Percentiles rank a stretch among this genome's conserved stretches.
These are phyloP conservation scores for Xerocomellus chrysenteron DNA, from an alignment of 768 basidiomycete genomes.

Conservation along the genomic window DNA sequence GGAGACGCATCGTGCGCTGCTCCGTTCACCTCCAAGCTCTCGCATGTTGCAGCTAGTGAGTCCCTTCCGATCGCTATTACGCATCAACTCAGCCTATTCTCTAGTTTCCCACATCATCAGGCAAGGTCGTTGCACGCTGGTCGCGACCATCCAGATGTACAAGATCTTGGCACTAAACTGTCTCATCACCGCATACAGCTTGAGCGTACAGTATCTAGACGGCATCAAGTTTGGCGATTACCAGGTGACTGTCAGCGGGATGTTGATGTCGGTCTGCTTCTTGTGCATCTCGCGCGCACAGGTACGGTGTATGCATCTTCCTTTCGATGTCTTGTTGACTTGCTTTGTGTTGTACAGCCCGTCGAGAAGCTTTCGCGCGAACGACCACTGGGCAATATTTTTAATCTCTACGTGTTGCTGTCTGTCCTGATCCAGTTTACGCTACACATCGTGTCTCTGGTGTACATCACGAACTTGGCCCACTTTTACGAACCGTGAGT, in stretches of 20 bases:
- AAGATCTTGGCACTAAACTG: slow-evolving; percentile 98
- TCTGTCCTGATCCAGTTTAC: slow-evolving; percentile 94
- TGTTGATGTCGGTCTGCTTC: slow-evolving; percentile 97
- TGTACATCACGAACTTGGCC: slow-evolving; percentile 91
- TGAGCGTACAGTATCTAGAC: slow-evolving; percentile 96
- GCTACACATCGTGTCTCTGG: slow-evolving; percentile 83
- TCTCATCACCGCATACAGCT: slow-evolving; percentile 96
- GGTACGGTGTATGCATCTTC: slow-evolving; percentile 47
- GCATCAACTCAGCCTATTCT: not conserved
- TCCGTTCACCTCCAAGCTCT: slow-evolving; percentile 96
- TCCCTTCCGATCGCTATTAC: slow-evolving; percentile 8
- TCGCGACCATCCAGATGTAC: slow-evolving; percentile 99
- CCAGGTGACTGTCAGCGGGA: slow-evolving; percentile 92
- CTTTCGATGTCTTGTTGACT: not conserved
- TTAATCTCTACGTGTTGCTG: slow-evolving; percentile 92
- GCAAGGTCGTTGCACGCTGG: slow-evolving; percentile 97
- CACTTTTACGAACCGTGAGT: slow-evolving; percentile 75
- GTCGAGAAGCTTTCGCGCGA: slow-evolving; percentile 93
- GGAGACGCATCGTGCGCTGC: slow-evolving; percentile 99
- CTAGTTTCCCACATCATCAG: slow-evolving; percentile 95
- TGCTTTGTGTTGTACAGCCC: slow-evolving; percentile 65
- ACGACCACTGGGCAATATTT: slow-evolving; percentile 92
- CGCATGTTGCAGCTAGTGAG: slow-evolving; percentile 95
- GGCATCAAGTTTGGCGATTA: slow-evolving; percentile 99
- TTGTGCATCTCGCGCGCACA: slow-evolving; percentile 96